Percentiles rank a stretch among this genome's conserved stretches.
phyloP scores from a whole-genome alignment of 2,329 filamentous ascomycete genomes.

The Ophiostoma pallidulum region DNA sequence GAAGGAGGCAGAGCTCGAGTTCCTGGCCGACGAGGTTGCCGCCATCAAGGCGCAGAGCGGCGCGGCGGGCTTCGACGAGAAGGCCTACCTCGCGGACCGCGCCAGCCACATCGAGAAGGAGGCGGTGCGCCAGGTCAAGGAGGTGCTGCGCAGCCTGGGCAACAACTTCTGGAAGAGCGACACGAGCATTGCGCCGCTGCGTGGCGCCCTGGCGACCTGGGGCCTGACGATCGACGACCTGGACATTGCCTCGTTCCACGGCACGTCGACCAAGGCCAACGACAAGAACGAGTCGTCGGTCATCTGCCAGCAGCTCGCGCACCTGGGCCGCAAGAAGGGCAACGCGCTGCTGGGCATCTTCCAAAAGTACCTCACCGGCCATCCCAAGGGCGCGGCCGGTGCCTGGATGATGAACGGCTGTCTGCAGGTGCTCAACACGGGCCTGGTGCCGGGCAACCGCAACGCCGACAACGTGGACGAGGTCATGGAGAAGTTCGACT shows the following conservation, averaged over 20 bases:
- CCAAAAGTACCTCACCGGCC: slow-evolving; percentile 98
- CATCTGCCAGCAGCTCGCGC: slow-evolving; percentile 89
- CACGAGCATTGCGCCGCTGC: slow-evolving; percentile 83
- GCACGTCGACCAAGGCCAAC: slow-evolving; percentile 95
- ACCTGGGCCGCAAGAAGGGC: slow-evolving; percentile 91
- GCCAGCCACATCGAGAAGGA: slow-evolving; percentile 80
- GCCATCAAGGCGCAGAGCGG: slow-evolving; percentile 76
- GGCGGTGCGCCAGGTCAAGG: slow-evolving; percentile 82
- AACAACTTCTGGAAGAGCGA: slow-evolving; percentile 99
- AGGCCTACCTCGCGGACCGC: slow-evolving; percentile 78
- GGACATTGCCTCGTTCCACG: slow-evolving; percentile 94
- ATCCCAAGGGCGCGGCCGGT: slow-evolving; percentile 97
- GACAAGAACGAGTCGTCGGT: slow-evolving; percentile 99
- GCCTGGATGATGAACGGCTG: slow-evolving; percentile 99
- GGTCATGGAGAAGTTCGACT: slow-evolving; percentile 94
- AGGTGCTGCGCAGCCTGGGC: slow-evolving; percentile 82
- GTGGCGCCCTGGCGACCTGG: slow-evolving; percentile 94
- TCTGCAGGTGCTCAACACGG: slow-evolving; percentile 87
- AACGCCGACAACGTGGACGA: slow-evolving; percentile 97
- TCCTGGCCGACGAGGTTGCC: slow-evolving; percentile 81
- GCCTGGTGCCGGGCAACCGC: slow-evolving; percentile 90
- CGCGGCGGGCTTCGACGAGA: slow-evolving; percentile 59
- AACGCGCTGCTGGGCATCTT: slow-evolving; percentile 95
- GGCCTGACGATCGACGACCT: slow-evolving; percentile 95
- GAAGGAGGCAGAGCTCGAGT: slow-evolving; percentile 91